phyloP scores from a whole-genome alignment of 2,329 filamentous ascomycete genomes.

The Monilinia vaccinii-corymbosi region DNA sequence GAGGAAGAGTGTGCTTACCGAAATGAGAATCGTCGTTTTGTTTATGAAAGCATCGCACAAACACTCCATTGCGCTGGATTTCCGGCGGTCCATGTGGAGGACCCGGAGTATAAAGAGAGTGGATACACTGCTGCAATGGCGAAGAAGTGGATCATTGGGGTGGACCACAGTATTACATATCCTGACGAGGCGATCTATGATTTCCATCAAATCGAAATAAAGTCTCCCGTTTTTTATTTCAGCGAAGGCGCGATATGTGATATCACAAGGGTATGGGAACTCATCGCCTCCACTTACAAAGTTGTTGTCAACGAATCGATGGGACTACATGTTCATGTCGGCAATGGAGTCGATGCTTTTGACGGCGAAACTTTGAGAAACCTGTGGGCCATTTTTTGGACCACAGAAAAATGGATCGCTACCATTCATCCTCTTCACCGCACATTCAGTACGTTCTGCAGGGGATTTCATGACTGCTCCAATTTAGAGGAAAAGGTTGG shows the following conservation, averaged over 20 bases:
- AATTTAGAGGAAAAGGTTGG: not conserved
- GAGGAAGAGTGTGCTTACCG: not conserved
- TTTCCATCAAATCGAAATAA: not conserved
- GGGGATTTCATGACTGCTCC: not conserved
- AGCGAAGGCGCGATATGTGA: not conserved
- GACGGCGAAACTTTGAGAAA: constrained; percentile 23
- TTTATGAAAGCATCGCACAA: not conserved
- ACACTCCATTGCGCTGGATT: not conserved
- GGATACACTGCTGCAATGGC: not conserved
- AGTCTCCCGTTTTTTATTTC: constrained; percentile 4
- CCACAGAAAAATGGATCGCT: constrained; percentile 26
- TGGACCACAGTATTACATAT: not conserved
- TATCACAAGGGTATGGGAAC: not conserved
- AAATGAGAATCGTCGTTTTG: not conserved
- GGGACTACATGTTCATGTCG: constrained; percentile 30
- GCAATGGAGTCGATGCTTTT: constrained; percentile 23
- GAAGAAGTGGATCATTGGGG: not conserved
- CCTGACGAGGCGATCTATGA: not conserved
- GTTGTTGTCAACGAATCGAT: constrained; percentile 19
- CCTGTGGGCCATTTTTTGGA: constrained; percentile 21
- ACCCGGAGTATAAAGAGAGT: not conserved
- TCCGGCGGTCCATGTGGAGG: not conserved
- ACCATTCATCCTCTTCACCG: constrained; percentile 19
- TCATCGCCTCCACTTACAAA: constrained; percentile 15
- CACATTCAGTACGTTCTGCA: not conserved